Evolutionary conservation across 768 basidiomycete genomes (phyloP), one percentile per base, ranked within the genome.

Genomic region (Leccinum fibrillosum): DNA sequence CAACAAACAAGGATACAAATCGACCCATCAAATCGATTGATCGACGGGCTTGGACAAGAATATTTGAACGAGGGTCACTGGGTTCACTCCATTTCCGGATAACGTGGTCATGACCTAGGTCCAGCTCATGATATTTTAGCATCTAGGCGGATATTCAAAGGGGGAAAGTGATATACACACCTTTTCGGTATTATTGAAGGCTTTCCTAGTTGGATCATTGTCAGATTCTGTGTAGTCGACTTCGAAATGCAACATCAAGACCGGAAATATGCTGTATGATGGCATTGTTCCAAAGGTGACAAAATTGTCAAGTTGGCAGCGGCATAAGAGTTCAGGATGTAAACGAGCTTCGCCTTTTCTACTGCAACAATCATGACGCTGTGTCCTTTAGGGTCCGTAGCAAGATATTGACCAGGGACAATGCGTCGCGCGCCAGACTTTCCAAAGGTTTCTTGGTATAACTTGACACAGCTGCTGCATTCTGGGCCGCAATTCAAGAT

Each of bases 71-170:
- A 39, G 88, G 84, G 68, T 98, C 96, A 2, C 94, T 98, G 0
- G 97, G 87, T 69, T 98, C 96, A 64, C 94, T 97, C 95, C 96
- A 98, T 78, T 98, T 98, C 49, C 97, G 84, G 12, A 98, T 96
- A 62, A 99, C 97, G 68, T 99, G 97, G 66, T 99, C 98, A 49
- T 98, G 81, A 23, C 97, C 97, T 53, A 98, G 78, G 72, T 99
- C 97, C 30, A 99, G 83, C 75, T 99, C 97, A 72, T 99, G 98
- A 72, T 97, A 99, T 0, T 95, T 98, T 60, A 99, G 77, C 86
- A 97, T 88, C 95, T 94, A 62, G 2, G 61, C 64, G 23, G 60
- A 56, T 55, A 19, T 28, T 50, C 45, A 10, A 39, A 39, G 17
- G 9, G n/a, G 2, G 10, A 47, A 26, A 8, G 34, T 51, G 26